Evolutionary conservation across 192 early-diverging fungal genomes (phyloP).

Genomic region (Coemansia sp.): DNA sequence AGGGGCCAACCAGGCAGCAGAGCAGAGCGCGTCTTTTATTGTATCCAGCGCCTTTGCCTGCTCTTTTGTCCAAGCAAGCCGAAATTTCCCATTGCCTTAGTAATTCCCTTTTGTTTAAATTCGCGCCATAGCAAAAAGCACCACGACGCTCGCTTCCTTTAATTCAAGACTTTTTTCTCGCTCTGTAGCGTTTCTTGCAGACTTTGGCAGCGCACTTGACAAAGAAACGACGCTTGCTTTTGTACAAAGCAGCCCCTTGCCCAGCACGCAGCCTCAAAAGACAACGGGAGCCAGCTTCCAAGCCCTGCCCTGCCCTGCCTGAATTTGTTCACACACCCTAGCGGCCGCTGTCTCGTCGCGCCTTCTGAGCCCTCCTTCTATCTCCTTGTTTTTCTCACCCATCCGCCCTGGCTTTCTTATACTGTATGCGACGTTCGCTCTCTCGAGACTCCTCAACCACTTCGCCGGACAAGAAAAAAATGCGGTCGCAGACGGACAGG

Average conservation of each 20-base stretch:
- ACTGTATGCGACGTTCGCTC: conserved; percentile 37
- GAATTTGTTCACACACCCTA: not conserved
- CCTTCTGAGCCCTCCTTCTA: not conserved
- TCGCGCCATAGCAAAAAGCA: not conserved
- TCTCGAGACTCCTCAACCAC: conserved; percentile 14
- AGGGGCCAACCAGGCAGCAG: no score
- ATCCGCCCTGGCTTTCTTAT: conserved; percentile 1
- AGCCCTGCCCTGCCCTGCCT: not conserved
- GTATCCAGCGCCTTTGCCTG: not conserved
- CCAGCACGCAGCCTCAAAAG: not conserved
- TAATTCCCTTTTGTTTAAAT: not conserved
- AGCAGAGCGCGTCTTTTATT: not conserved
- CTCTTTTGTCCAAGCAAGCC: not conserved
- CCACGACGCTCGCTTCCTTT: not conserved
- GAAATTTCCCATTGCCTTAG: not conserved
- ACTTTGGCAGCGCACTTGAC: not conserved
- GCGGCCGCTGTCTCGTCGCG: not conserved
- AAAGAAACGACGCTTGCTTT: not conserved
- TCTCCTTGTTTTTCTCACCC: conserved; percentile 2
- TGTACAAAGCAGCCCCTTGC: not conserved
- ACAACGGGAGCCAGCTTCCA: not conserved
- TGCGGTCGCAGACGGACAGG: conserved; percentile 44
- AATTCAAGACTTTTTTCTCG: not conserved
- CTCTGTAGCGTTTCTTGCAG: not conserved
- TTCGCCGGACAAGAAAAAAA: conserved; percentile 27